A percentile compares a stretch with the other conserved stretches of the same genome.
Conservation (phyloP, 2,329 filamentous ascomycete genomes). For the Teratosphaeria pseudoeucalypti region DNA sequence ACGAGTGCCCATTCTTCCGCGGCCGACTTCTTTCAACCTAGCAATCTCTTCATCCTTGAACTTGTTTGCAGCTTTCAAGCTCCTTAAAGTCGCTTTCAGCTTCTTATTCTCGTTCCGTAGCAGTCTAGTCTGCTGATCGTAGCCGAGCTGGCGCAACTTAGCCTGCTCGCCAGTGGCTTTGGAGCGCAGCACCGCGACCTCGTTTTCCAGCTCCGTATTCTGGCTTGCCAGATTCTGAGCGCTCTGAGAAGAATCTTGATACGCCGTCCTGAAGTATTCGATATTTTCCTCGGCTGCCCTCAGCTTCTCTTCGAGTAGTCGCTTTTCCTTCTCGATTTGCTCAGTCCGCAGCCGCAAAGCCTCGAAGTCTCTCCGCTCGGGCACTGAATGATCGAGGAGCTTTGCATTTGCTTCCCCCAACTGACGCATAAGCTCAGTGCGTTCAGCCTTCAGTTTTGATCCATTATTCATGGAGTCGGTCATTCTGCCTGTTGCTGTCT, state of each 20-base stretch:
- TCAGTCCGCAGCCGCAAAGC: slow-evolving; percentile 11
- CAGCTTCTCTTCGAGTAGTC: slow-evolving; percentile 22
- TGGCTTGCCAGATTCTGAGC: slow-evolving; percentile 38
- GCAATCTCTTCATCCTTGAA: slow-evolving; percentile 26
- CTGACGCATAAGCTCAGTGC: slow-evolving; percentile 17
- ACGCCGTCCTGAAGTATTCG: slow-evolving; percentile 48
- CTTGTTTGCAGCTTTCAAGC: slow-evolving; percentile 20
- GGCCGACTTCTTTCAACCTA: slow-evolving; percentile 21
- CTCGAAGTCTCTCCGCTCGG: slow-evolving; percentile 26
- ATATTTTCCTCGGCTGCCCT: slow-evolving; percentile 35
- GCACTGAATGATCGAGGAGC: slow-evolving; percentile 18
- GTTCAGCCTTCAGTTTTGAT: slow-evolving; percentile 16
- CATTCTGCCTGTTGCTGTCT: slow-evolving; percentile 15
- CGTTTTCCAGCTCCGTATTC: slow-evolving; percentile 36
- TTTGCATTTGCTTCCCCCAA: slow-evolving; percentile 19
- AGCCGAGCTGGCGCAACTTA: slow-evolving; percentile 14
- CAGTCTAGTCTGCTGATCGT: slow-evolving; percentile 12
- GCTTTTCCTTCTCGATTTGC: slow-evolving; percentile 14
- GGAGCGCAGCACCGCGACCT: slow-evolving; percentile 17
- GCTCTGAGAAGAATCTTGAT: slow-evolving; percentile 47
- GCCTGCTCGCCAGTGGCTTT: slow-evolving; percentile 20
- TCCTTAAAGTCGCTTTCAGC: slow-evolving; percentile 17
- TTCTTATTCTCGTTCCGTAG: slow-evolving; percentile 18
- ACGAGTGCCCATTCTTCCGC: slow-evolving; percentile 26
- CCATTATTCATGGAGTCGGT: slow-evolving; percentile 10